phyloP scores from a whole-genome alignment of 2,329 filamentous ascomycete genomes.

The Colletotrichum coccodes region DNA sequence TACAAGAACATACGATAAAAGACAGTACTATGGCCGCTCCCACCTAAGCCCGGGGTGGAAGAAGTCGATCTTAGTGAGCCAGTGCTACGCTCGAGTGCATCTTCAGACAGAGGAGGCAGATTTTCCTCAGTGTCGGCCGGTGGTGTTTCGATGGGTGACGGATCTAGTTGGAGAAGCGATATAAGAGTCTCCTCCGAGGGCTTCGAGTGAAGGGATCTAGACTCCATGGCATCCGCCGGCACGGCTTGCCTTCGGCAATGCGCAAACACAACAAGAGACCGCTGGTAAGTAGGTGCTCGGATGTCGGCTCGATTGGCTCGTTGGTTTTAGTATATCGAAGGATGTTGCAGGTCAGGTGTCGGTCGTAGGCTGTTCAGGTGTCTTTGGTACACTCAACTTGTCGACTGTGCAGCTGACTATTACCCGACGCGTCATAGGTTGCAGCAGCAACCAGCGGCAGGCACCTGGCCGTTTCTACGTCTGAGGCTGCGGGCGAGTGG shows the following conservation, averaged over 20 bases:
- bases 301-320: background rate
- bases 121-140: slow-evolving; percentile 61
- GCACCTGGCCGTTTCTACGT: background rate
- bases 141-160: slow-evolving; percentile 62
- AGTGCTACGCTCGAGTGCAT: slow-evolving; percentile 44
- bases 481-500: background rate
- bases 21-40: slow-evolving; percentile 72
- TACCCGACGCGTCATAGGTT: slow-evolving; percentile 24
- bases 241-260: background rate
- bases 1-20: slow-evolving; percentile 73
- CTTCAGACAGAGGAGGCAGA: slow-evolving; percentile 49
- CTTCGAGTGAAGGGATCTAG: slow-evolving; percentile 27
- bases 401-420: slow-evolving; percentile 4
- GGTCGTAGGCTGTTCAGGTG: background rate
- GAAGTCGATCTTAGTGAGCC: slow-evolving; percentile 53
- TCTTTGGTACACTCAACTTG: background rate
- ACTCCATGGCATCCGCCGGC: slow-evolving; percentile 19
- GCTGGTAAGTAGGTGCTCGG: background rate
- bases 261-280: background rate
- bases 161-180: slow-evolving; percentile 36
- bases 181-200: slow-evolving; percentile 34
- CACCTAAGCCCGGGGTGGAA: slow-evolving; percentile 66
- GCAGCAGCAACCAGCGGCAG: background rate
- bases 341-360: background rate
- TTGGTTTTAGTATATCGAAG: background rate